Evolutionary conservation across 2,329 filamentous ascomycete genomes (phyloP).

Genomic region (Bipolaris gigantea): DNA sequence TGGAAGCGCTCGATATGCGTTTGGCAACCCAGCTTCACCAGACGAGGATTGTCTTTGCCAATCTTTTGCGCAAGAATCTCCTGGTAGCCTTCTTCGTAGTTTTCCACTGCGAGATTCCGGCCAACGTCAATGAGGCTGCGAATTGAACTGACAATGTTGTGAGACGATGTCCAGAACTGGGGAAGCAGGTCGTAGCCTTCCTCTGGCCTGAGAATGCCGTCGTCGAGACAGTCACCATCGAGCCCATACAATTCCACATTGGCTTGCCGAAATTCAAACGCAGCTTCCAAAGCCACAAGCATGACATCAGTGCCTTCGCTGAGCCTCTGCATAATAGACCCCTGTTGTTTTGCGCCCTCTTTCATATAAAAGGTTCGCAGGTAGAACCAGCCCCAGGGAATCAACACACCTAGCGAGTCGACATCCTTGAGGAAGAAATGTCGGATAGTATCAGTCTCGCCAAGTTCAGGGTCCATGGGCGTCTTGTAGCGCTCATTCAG

Average conservation of each 20-base stretch:
- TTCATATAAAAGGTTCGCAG: conserved; percentile 75
- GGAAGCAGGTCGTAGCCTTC: conserved; percentile 69
- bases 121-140: conserved; percentile 47
- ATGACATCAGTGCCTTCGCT: conserved; percentile 77
- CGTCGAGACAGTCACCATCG: conserved; percentile 61
- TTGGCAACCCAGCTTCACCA: conserved; percentile 61
- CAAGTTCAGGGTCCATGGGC: conserved; percentile 62
- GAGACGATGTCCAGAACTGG: conserved; percentile 82
- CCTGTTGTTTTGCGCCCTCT: conserved; percentile 62
- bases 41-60: conserved; percentile 47
- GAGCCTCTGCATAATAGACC: conserved; percentile 49
- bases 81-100: conserved; percentile 42
- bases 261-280: conserved; percentile 70
- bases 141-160: conserved; percentile 47
- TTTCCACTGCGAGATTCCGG: conserved; percentile 45
- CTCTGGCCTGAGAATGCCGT: conserved; percentile 47
- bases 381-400: conserved; percentile 70
- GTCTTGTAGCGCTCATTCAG: conserved; percentile 78
- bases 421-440: conserved; percentile 75
- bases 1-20: conserved; percentile 62
- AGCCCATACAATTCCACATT: conserved; percentile 75
- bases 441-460: conserved; percentile 78
- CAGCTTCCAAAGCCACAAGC: conserved; percentile 63
- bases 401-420: conserved; percentile 69
- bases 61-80: conserved; percentile 51